phyloP scores from a whole-genome alignment of 1,284 basidiomycete genomes.

The Ceratobasidium sp. region DNA sequence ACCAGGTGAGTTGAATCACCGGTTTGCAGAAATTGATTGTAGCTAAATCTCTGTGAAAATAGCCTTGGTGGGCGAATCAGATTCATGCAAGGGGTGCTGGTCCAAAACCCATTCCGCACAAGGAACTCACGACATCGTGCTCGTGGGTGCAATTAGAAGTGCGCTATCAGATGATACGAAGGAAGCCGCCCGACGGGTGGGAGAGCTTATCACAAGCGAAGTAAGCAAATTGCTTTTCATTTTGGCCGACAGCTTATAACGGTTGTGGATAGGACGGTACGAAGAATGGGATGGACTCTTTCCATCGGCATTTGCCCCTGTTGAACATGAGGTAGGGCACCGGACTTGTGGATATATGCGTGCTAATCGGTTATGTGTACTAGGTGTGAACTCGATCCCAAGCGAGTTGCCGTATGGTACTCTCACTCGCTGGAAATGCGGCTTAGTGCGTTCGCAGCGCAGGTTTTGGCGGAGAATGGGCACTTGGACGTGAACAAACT shows the following conservation, averaged over 20 bases:
- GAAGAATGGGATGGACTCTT: slow-evolving; percentile 58
- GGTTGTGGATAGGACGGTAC: slow-evolving; percentile 55
- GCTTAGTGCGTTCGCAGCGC: slow-evolving; percentile 62
- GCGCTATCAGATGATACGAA: slow-evolving; percentile 56
- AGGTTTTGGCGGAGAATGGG: slow-evolving; percentile 57
- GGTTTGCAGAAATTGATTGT: not conserved
- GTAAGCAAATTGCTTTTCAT: slow-evolving; percentile 46
- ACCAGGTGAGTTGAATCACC: slow-evolving; percentile 55
- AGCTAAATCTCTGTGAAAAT: not conserved
- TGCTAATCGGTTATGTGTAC: not conserved
- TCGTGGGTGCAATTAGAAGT: slow-evolving; percentile 61
- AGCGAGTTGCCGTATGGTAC: slow-evolving; percentile 64
- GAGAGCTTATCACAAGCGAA: slow-evolving; percentile 61
- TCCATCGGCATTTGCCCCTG: slow-evolving; percentile 66
- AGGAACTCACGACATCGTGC: slow-evolving; percentile 58
- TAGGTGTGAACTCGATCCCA: slow-evolving; percentile 63
- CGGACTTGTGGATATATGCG: not conserved
- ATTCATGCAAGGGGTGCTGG: slow-evolving; percentile 68
- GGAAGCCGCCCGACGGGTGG: slow-evolving; percentile 58
- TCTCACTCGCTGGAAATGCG: slow-evolving; percentile 59
- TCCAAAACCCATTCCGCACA: slow-evolving; percentile 63
- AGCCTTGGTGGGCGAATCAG: slow-evolving; percentile 59
- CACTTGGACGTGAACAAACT: slow-evolving; percentile 56
- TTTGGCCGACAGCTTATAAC: not conserved
- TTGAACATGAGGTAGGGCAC: slow-evolving; percentile 60